These are phyloP conservation scores for Monilinia fructicola DNA, from an alignment of 2,329 filamentous ascomycete genomes.

Conservation along the genomic window DNA sequence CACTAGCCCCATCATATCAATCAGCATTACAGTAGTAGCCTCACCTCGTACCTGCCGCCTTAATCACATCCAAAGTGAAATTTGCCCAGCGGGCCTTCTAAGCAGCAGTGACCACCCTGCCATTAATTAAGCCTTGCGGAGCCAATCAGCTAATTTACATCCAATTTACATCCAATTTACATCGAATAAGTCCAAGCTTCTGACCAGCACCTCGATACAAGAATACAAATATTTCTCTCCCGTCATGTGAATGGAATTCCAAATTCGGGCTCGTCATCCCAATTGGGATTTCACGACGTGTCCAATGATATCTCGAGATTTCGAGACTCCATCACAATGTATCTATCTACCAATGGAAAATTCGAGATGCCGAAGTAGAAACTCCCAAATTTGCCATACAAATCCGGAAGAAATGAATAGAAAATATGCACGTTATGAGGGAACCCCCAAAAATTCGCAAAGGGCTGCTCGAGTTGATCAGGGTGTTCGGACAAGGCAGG, in stretches of 20 bases:
- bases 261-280: background rate
- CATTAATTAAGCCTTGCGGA: background rate
- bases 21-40: constrained; percentile 14
- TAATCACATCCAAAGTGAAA: background rate
- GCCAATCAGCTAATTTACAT: constrained; percentile 4
- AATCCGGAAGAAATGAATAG: too few species aligned
- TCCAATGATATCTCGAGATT: constrained; percentile 2
- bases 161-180: background rate
- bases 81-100: background rate
- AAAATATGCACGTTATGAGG: background rate
- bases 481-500: too few species aligned
- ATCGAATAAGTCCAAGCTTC: background rate
- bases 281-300: background rate
- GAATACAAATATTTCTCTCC: background rate
- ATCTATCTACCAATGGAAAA: background rate
- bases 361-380: too few species aligned
- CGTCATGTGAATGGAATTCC: constrained; percentile 5
- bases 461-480: background rate
- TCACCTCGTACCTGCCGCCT: constrained; percentile 12
- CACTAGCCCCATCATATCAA: constrained; percentile 7
- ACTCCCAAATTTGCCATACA: too few species aligned
- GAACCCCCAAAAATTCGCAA: background rate
- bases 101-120: constrained; percentile 5
- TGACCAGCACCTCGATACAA: background rate
- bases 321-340: too few species aligned